Percentiles rank a stretch among this genome's conserved stretches.
Evolutionary conservation across 148 eudicot genomes (phyloP).

Genomic region (Silene uniflora): DNA sequence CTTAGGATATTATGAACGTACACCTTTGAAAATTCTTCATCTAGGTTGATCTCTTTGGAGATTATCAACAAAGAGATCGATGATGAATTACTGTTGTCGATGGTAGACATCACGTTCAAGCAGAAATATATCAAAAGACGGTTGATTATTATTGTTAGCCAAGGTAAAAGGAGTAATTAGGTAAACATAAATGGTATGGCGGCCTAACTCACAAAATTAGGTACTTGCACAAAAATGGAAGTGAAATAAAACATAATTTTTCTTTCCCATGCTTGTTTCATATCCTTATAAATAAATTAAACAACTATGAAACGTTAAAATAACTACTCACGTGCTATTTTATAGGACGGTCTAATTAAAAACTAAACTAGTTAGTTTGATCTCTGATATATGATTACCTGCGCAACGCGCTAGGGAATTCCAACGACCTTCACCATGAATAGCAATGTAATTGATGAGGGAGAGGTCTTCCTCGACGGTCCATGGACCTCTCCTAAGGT

Average conservation of each 20-base stretch:
- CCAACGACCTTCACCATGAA: conserved; percentile 92
- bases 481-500: conserved; percentile 88
- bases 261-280: too few relatives aligned
- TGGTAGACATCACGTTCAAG: too few relatives aligned
- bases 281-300: too few relatives aligned
- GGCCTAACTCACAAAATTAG: conserved; percentile 23
- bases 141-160: background rate
- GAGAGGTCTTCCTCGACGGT: conserved; percentile 79
- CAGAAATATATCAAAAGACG: background rate
- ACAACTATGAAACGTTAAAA: too few relatives aligned
- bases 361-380: background rate
- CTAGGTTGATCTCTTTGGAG: too few relatives aligned
- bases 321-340: too few relatives aligned
- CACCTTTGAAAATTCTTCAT: background rate
- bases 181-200: background rate
- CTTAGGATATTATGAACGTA: background rate
- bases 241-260: conserved; percentile 4
- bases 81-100: too few relatives aligned
- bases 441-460: conserved; percentile 71
- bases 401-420: conserved; percentile 84
- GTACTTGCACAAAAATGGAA: conserved; percentile 19
- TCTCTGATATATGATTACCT: conserved; percentile 35
- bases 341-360: too few relatives aligned
- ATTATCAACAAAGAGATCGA: too few relatives aligned
- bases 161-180: background rate